phyloP scores from a whole-genome alignment of 345 rosid genomes.

The Aurinia saxatilis region DNA sequence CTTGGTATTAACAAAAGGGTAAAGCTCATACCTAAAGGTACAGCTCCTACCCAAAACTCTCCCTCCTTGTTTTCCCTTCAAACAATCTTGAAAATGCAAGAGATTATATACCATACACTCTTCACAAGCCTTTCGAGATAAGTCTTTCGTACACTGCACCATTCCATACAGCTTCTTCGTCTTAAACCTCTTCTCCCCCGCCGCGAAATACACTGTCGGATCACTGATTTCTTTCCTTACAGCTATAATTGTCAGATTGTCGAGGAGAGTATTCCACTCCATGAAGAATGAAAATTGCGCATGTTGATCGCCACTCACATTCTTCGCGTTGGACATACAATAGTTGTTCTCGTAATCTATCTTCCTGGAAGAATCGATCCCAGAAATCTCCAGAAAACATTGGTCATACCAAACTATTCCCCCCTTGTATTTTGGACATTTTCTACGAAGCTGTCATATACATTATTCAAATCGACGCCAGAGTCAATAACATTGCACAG shows the following conservation, averaged over 20 bases:
- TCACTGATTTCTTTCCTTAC: background rate
- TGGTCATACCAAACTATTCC: slow-evolving; percentile 42
- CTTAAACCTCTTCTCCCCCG: slow-evolving; percentile 21
- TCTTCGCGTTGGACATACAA: slow-evolving; percentile 16
- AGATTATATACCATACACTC: slow-evolving; percentile 26
- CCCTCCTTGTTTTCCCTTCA: background rate
- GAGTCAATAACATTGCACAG: background rate
- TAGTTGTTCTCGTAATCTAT: slow-evolving; percentile 29
- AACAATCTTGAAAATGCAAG: slow-evolving; percentile 2
- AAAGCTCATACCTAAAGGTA: background rate
- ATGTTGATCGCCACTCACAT: slow-evolving; percentile 18
- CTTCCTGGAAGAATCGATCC: slow-evolving; percentile 25
- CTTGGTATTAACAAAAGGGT: background rate
- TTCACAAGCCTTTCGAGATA: slow-evolving; percentile 26
- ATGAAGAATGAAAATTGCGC: slow-evolving; percentile 14
- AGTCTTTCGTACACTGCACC: slow-evolving; percentile 44
- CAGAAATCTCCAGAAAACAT: slow-evolving; percentile 43
- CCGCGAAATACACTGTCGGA: slow-evolving; percentile 12
- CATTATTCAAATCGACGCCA: background rate
- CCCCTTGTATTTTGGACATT: slow-evolving; percentile 33
- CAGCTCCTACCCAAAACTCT: slow-evolving; percentile 11
- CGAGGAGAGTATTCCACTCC: slow-evolving; percentile 27
- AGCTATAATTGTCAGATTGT: slow-evolving; percentile 14
- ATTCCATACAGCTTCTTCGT: slow-evolving; percentile 33
- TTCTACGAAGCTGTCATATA: slow-evolving; percentile 4